phyloP scores from a whole-genome alignment of 768 basidiomycete species.

The Clitopilus passeckerianus region DNA sequence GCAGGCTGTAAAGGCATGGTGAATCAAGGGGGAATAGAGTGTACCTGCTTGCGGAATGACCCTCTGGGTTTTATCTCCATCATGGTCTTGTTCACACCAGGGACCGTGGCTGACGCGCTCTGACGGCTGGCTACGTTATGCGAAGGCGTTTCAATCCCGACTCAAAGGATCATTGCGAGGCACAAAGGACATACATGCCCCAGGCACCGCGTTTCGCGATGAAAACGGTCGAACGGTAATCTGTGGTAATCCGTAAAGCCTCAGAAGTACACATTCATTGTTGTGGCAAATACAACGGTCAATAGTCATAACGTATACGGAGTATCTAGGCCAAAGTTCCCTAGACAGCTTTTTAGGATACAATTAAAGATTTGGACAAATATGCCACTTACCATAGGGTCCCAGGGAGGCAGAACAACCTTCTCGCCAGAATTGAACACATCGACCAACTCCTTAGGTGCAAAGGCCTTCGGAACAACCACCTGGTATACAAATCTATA shows the following conservation, averaged over 20 bases:
- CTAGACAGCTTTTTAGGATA: not conserved
- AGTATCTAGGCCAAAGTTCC: slow-evolving; percentile 15
- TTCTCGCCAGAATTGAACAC: slow-evolving; percentile 68
- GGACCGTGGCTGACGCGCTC: not conserved
- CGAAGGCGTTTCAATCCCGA: not conserved
- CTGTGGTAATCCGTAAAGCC: not conserved
- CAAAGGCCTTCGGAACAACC: slow-evolving; percentile 77
- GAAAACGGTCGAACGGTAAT: not conserved
- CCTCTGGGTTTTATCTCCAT: not conserved
- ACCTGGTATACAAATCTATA: slow-evolving; percentile 87
- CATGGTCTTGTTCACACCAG: not conserved
- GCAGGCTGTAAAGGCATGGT: slow-evolving; percentile 9
- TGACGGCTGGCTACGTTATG: too few species aligned
- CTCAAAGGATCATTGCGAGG: not conserved
- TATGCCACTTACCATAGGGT: slow-evolving; percentile 65
- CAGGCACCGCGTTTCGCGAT: not conserved
- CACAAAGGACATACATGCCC: not conserved
- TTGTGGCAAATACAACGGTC: not conserved
- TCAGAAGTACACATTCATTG: not conserved
- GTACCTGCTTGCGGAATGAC: not conserved
- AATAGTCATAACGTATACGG: not conserved
- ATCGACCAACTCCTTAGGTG: slow-evolving; percentile 75
- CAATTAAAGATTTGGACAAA: too few species aligned
- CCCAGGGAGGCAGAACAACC: slow-evolving; percentile 82
- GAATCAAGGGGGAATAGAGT: slow-evolving; percentile 1